Conservation (phyloP, 192 early-diverging fungal species). For the Gigaspora rosea region DNA sequence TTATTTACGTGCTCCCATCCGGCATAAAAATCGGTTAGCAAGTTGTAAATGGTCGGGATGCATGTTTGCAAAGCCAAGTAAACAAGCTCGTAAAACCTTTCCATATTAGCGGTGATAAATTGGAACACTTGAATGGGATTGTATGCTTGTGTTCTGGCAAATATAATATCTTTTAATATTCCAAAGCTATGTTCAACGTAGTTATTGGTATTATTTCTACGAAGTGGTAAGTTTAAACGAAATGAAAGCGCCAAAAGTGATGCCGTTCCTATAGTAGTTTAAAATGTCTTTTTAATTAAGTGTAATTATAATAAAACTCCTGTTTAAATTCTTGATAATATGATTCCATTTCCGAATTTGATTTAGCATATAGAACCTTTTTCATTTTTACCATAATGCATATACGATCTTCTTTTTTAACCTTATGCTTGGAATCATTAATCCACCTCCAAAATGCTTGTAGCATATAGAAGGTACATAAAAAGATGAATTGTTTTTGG, state of each 20-base stretch:
- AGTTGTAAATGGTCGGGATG: not conserved
- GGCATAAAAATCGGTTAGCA: not conserved
- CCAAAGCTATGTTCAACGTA: not conserved
- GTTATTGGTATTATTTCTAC: not conserved
- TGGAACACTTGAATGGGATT: not conserved
- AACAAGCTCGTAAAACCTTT: not conserved
- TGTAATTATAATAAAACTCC: not conserved
- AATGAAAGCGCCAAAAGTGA: not conserved
- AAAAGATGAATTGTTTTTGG: not conserved
- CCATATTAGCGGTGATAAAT: not conserved
- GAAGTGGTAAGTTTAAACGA: not conserved
- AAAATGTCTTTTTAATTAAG: not conserved
- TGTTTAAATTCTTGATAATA: not conserved
- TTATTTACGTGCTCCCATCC: not conserved
- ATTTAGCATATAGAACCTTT: not conserved
- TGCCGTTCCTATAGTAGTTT: not conserved
- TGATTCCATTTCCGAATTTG: not conserved
- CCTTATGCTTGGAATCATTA: not conserved
- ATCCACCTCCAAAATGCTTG: constrained; percentile 1
- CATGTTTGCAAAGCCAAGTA: not conserved
- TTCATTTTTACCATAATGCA: not conserved
- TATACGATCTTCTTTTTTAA: constrained; percentile 1
- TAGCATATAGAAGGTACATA: not conserved
- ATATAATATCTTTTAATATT: not conserved
- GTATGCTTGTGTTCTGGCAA: not conserved